Evolutionary conservation across 2,329 filamentous ascomycete species (phyloP), one percentile per base, ranked within the genome.

Genomic region (Ceratocystis cubensis): DNA sequence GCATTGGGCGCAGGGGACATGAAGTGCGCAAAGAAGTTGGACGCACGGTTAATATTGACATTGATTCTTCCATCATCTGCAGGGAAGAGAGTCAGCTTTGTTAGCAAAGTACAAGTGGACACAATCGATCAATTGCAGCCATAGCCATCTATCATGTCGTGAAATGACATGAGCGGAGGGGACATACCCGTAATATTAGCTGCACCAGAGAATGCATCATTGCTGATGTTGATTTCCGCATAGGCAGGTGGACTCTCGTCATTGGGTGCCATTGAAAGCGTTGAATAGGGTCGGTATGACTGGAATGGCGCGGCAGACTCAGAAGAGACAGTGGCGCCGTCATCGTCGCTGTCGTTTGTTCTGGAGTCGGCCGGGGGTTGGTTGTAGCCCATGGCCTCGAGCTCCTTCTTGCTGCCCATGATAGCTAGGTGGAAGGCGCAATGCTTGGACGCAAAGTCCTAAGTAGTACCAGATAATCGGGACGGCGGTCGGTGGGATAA

Each of bases 31-130:
- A 67, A 65, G 28, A 63, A 61, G 5, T 61, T 20, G 65, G 80
- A 85, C 70, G 84, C 86, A 73, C 91, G 86, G 72, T 87, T 85
- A 75, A 94, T 89, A 69, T 85, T 86, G 76, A 94, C 91, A 72
- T 91, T 85, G 71, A 94, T 81, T 72, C 90, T 84, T 28, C 89
- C 89, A 76, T 92, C 87, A 68, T 83, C 88, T 85, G 64, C 25
- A 25, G 20, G 17, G 2, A 25, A 48, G 25, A 17, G 50, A 2
- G 22, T 4, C 22, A 17, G 28, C 17, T 3, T 33, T 62, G 57
- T 67, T 61, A 68, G 63, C 25, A 53, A 5, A n/a, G 10, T 15
- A 41, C 17, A 22, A n/a, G 50, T 1, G 41, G 10, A 30, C 37
- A 20, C 15, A 6, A 33, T 6, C n/a, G 46, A 13, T 3, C 6